Percentiles rank a stretch among this genome's conserved stretches.
Evolutionary conservation across 2,329 filamentous ascomycete species (phyloP).

Genomic region (Trichoderma sp.): DNA sequence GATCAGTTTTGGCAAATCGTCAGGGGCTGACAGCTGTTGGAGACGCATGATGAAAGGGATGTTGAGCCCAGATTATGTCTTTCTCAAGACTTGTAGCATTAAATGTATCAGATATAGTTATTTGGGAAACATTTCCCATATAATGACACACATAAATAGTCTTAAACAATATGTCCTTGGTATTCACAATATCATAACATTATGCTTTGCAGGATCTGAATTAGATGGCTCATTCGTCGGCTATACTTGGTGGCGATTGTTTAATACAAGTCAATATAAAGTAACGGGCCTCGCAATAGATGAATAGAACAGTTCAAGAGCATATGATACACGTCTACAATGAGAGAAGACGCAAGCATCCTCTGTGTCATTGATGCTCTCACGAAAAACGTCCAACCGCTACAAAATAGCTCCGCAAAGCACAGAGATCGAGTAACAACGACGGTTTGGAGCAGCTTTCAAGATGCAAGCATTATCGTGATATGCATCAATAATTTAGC

Average conservation of each 20-base stretch:
- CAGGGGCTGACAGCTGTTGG: conserved; percentile 16
- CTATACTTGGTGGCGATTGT: neutral
- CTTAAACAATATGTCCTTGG: neutral
- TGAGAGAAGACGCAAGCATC: neutral
- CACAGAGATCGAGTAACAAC: neutral
- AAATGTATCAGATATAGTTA: no score
- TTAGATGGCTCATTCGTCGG: neutral
- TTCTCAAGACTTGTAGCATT: neutral
- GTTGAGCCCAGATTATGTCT: neutral
- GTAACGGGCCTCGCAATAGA: neutral
- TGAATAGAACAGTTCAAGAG: neutral
- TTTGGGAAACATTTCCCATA: neutral
- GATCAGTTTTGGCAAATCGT: conserved; percentile 8
- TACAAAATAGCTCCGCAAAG: neutral
- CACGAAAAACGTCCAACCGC: neutral
- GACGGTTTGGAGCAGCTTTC: neutral
- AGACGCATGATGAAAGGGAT: conserved; percentile 2
- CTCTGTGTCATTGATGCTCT: neutral
- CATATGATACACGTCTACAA: neutral
- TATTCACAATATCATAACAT: no score
- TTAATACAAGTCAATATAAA: neutral
- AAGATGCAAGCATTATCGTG: neutral
- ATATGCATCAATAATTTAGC: neutral
- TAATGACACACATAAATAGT: neutral
- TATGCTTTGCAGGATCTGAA: neutral